These are phyloP conservation scores for Ammopiptanthus mongolicus DNA, from an alignment of 306 rosid genomes.

Conservation along the genomic window DNA sequence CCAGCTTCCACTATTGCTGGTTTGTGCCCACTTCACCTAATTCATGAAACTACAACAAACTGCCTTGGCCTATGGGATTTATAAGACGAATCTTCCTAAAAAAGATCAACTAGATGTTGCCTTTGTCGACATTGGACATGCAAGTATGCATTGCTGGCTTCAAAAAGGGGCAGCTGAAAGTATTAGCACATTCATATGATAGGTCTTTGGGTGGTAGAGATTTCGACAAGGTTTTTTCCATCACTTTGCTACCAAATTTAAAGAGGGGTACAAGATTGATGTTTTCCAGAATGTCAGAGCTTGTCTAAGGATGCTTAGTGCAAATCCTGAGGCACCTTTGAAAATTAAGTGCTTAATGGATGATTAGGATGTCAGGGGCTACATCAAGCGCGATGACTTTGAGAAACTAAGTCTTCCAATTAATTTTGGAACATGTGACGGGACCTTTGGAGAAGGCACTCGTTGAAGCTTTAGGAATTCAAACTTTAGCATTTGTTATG, in stretches of 20 bases:
- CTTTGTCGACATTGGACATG: conserved; percentile 93
- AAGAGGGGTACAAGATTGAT: conserved; percentile 80
- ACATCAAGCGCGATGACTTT: conserved; percentile 89
- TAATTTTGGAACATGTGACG: conserved; percentile 84
- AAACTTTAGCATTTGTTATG: too few relatives aligned
- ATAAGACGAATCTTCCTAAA: conserved; percentile 89
- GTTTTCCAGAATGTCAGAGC: conserved; percentile 85
- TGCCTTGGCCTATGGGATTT: conserved; percentile 93
- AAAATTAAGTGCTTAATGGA: conserved; percentile 95
- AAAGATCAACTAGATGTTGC: conserved; percentile 82
- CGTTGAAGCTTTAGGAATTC: conserved; percentile 59
- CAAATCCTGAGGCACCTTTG: conserved; percentile 87
- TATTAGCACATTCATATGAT: conserved; percentile 79
- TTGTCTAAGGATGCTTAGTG: conserved; percentile 81
- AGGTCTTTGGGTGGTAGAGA: conserved; percentile 92
- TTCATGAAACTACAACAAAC: conserved; percentile 94
- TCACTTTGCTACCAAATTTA: conserved; percentile 73
- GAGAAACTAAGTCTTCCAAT: conserved; percentile 74
- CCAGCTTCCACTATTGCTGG: conserved; percentile 92
- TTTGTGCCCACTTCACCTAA: conserved; percentile 75
- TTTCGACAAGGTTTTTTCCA: conserved; percentile 79
- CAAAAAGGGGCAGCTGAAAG: conserved; percentile 82
- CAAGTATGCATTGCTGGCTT: conserved; percentile 89
- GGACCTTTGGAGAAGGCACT: conserved; percentile 87
- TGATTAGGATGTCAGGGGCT: conserved; percentile 81